Evolutionary conservation across 768 basidiomycete genomes (phyloP), one percentile per base, ranked within the genome.

Genomic region (Termitomyces sp.): DNA sequence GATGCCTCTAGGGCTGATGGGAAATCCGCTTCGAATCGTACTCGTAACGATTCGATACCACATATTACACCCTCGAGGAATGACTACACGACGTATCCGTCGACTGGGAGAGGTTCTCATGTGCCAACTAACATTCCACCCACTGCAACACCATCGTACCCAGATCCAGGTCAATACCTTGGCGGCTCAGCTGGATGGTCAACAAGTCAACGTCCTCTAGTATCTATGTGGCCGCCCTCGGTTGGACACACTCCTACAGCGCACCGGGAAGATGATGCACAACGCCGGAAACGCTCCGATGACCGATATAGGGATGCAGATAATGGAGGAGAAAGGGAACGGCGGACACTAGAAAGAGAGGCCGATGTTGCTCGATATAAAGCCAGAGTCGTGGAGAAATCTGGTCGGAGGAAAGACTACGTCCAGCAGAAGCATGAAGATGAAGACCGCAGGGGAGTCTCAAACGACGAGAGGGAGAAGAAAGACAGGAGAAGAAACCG

Each of bases 11-110:
- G 60, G 52, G 64, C 66, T 49, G 61, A 54, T 51, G 70, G 73
- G 54, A 70, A 68, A 55, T 68, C 65, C 46, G 67, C 61, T 55
- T 69, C 72, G 20, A 71, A 64, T 58, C 71, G 70, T 45, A 59
- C 67, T 51, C 66, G 61, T 58, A 61, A 55, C 45, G 51, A 55
- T 26, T 54, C 58, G 24, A 28, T 53, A 28, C 31, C 50, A 26
- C 45, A 50, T 44, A 7, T 48, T 51, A 31, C 46, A 44, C 31
- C 51, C 37, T 51, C 64, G 31, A 34, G 42, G n/a, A 60, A 57
- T 39, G 41, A 54, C 51, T 56, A 58, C 41, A 55, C 63, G 20
- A 60, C 63, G 0, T 39, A 59, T 46, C 52, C 62, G 26, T 58
- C 61, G 29, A 37, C 50, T 39, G 56, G 59, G 20, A 54, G 55